Percentiles rank a stretch among this genome's conserved stretches.
phyloP scores from a whole-genome alignment of 139 green algal genomes.

The Yamagishiella unicocca region DNA sequence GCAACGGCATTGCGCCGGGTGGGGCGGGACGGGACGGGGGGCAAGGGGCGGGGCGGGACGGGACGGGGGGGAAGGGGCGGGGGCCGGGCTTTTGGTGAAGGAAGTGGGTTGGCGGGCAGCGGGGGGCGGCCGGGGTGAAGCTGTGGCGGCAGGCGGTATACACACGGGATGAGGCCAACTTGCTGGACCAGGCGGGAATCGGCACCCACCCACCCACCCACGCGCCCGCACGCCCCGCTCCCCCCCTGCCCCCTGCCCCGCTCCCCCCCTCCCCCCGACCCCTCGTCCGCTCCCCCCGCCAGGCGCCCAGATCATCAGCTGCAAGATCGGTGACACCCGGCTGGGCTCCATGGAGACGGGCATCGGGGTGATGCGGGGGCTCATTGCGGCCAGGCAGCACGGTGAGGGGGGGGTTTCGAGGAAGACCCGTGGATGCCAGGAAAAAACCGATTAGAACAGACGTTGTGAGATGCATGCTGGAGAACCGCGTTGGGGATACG shows the following conservation, averaged over 20 bases:
- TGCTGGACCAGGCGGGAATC: too few species aligned
- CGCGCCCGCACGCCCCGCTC: too few species aligned
- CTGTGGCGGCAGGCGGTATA: too few species aligned
- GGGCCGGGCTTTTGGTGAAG: background rate
- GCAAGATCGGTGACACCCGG: slow-evolving; percentile 94
- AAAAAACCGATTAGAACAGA: too few species aligned
- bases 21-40: background rate
- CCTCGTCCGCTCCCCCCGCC: background rate
- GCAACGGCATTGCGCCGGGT: slow-evolving; percentile 91
- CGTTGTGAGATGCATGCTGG: too few species aligned
- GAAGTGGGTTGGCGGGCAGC: background rate
- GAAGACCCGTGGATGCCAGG: too few species aligned
- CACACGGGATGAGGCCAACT: too few species aligned
- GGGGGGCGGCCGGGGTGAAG: background rate
- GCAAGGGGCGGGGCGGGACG: background rate
- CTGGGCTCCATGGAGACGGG: slow-evolving; percentile 90
- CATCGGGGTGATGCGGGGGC: slow-evolving; percentile 77
- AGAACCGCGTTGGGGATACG: too few species aligned
- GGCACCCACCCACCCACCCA: too few species aligned
- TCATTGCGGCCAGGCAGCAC: slow-evolving; percentile 74
- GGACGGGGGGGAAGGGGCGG: too few species aligned
- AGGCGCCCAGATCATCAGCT: slow-evolving; percentile 92
- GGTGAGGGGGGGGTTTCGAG: too few species aligned
- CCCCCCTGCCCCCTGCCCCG: background rate
- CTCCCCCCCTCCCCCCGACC: background rate